Evolutionary conservation across 306 rosid genomes (phyloP).

Genomic region (Trifolium subterraneum): DNA sequence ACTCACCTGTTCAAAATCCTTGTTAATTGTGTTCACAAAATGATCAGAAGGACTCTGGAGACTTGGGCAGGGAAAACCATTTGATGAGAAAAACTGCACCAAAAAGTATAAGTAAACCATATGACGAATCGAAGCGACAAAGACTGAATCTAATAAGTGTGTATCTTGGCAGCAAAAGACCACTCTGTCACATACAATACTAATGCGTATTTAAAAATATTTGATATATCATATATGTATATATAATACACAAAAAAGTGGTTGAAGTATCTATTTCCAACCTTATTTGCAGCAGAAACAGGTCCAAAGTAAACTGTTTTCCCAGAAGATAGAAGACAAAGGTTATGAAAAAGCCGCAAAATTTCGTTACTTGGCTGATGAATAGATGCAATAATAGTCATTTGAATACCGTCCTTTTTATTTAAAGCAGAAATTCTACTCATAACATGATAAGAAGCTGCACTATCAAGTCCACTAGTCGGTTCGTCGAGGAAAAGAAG

Average conservation of each 20-base stretch:
- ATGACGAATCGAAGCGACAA: too few species aligned
- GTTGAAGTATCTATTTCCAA: neutral
- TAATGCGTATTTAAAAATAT: too few species aligned
- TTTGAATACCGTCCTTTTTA: conserved; percentile 41
- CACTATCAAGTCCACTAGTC: conserved; percentile 75
- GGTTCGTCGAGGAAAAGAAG: conserved; percentile 63
- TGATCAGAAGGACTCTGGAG: conserved; percentile 75
- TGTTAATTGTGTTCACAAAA: conserved; percentile 70
- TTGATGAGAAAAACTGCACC: neutral
- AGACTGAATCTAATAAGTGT: too few species aligned
- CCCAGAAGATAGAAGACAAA: conserved; percentile 72
- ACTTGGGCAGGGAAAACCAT: conserved; percentile 65
- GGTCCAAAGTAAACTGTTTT: conserved; percentile 73
- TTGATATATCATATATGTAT: too few species aligned
- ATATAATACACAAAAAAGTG: too few species aligned
- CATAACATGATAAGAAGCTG: conserved; percentile 82
- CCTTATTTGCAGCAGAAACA: conserved; percentile 62
- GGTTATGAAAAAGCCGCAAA: conserved; percentile 65
- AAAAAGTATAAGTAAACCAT: too few species aligned
- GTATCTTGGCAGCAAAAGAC: too few species aligned
- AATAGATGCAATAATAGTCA: conserved; percentile 63
- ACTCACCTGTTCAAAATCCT: conserved; percentile 66
- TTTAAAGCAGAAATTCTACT: conserved; percentile 52
- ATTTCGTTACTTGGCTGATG: conserved; percentile 81
- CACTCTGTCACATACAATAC: too few species aligned